Percentiles rank a stretch among this genome's conserved stretches.
Conservation (phyloP, 2,329 filamentous ascomycete species). For the Neofusicoccum cordaticola region DNA sequence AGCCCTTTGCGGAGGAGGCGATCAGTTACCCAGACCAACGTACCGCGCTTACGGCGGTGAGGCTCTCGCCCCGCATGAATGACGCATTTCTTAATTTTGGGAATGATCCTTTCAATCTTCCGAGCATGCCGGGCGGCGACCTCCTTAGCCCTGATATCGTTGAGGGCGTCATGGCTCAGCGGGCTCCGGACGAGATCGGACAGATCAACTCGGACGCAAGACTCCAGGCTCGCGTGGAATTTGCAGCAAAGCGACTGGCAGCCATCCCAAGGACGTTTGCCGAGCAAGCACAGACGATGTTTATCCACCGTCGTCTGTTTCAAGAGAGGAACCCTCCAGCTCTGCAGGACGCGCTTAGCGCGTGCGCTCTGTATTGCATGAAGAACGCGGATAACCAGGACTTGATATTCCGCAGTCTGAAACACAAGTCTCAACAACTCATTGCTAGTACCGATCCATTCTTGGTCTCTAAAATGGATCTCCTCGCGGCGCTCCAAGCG, state of each 20-base stretch:
- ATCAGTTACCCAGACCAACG: background rate
- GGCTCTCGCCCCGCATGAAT: background rate
- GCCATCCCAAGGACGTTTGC: conserved; percentile 20
- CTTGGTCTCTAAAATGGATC: conserved; percentile 12
- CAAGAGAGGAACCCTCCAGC: conserved; percentile 15
- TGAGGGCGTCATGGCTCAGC: conserved; percentile 5
- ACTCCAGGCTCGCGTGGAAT: conserved; percentile 17
- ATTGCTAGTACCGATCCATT: conserved; percentile 15
- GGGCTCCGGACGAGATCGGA: background rate
- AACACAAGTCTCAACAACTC: conserved; percentile 19
- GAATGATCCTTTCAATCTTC: conserved; percentile 21
- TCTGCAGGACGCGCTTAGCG: conserved; percentile 21
- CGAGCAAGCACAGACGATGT: conserved; percentile 20
- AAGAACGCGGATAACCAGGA: conserved; percentile 18
- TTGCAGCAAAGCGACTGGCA: conserved; percentile 4
- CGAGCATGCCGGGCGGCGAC: background rate
- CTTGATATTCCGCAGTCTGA: conserved; percentile 19
- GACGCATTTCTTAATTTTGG: conserved; percentile 18
- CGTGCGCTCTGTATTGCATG: conserved; percentile 21
- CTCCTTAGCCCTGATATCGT: background rate
- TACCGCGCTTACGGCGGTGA: background rate
- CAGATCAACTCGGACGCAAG: background rate
- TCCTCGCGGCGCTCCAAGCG: conserved; percentile 24
- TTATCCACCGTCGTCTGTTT: conserved; percentile 21
- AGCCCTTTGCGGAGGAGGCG: background rate